These are phyloP conservation scores for Articulospora tetracladia DNA, from an alignment of 495 filamentous ascomycete species.

Conservation along the genomic window DNA sequence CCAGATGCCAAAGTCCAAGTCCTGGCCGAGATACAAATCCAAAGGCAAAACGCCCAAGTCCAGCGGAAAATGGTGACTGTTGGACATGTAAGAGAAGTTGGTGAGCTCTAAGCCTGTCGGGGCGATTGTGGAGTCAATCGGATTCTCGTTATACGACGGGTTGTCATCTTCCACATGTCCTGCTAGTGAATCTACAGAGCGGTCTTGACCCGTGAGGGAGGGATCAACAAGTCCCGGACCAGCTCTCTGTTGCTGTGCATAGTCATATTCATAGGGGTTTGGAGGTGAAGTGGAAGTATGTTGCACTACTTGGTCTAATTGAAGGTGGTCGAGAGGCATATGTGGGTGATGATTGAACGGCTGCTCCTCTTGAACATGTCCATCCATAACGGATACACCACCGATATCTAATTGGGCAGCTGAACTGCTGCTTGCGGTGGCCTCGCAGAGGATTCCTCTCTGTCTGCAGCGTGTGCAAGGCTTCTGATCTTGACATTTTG, in stretches of 20 bases:
- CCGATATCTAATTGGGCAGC: neutral
- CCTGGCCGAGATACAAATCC: constrained; percentile 1
- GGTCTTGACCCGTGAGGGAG: neutral
- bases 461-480: constrained; percentile 50
- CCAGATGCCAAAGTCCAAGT: constrained; percentile 13
- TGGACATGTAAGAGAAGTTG: neutral
- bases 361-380: neutral
- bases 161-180: neutral
- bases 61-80: neutral
- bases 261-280: too few relatives aligned
- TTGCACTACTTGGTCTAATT: too few relatives aligned
- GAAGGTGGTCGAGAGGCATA: too few relatives aligned
- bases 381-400: neutral
- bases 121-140: neutral
- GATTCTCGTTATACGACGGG: neutral
- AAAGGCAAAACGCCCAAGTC: constrained; percentile 3
- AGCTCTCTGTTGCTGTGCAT: neutral
- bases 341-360: too few relatives aligned
- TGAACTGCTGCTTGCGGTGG: neutral
- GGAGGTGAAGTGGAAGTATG: too few relatives aligned
- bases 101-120: neutral
- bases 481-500: constrained; percentile 51
- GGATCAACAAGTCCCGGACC: neutral
- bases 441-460: constrained; percentile 14
- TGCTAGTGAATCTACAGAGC: neutral